A percentile compares a stretch with the other conserved stretches of the same genome.
Conservation (phyloP, 2,329 filamentous ascomycete species). For the Boeremia lycopersici region DNA sequence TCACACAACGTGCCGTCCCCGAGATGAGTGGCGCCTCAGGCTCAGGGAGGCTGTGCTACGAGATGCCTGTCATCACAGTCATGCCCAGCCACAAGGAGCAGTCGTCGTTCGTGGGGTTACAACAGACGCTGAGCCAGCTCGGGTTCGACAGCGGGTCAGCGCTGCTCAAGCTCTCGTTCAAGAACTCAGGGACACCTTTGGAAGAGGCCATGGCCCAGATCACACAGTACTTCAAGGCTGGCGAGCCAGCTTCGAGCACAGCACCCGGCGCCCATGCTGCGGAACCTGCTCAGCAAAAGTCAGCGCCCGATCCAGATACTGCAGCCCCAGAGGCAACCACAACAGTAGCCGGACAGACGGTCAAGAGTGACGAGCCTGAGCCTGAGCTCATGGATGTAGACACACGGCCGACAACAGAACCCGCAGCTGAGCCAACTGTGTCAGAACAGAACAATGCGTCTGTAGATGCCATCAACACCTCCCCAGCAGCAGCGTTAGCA, state of each 20-base stretch:
- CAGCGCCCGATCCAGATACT: constrained; percentile 27
- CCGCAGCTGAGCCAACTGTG: constrained; percentile 18
- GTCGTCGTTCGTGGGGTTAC: constrained; percentile 77
- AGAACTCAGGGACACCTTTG: constrained; percentile 75
- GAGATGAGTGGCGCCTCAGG: constrained; percentile 62
- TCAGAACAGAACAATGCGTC: constrained; percentile 23
- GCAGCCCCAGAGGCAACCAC: constrained; percentile 34
- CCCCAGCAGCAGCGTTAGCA: constrained; percentile 27
- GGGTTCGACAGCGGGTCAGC: constrained; percentile 86
- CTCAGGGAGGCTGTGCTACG: constrained; percentile 80
- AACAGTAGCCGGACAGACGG: constrained; percentile 32
- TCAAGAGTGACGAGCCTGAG: constrained; percentile 30
- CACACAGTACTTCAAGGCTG: constrained; percentile 69
- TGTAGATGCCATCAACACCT: constrained; percentile 24
- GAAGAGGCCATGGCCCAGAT: constrained; percentile 88
- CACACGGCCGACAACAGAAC: constrained; percentile 19
- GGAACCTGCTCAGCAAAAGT: constrained; percentile 34
- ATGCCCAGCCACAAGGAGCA: constrained; percentile 74
- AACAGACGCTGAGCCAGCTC: constrained; percentile 86
- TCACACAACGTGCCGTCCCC: constrained; percentile 82
- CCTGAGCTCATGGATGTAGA: constrained; percentile 42
- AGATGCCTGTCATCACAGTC: constrained; percentile 82
- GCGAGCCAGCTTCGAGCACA: constrained; percentile 35
- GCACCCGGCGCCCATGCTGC: constrained; percentile 39
- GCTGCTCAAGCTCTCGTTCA: constrained; percentile 78